A percentile compares a stretch with the other conserved stretches of the same genome.
Conservation (phyloP, 495 filamentous ascomycete species). For the Parachaetomium inaequale region DNA sequence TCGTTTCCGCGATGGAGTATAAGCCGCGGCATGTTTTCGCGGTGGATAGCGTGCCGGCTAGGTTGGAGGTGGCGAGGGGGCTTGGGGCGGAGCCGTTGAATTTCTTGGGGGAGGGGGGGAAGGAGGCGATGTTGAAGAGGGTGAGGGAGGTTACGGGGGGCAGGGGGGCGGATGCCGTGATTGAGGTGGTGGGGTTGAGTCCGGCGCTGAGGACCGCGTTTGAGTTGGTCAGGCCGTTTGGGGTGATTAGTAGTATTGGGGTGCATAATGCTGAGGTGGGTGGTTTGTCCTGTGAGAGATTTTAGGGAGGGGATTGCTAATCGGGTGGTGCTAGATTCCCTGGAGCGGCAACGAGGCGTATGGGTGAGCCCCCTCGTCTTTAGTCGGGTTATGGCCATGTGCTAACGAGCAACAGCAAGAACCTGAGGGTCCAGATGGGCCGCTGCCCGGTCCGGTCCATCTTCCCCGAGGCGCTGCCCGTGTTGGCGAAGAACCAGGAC, state of each 20-base stretch:
- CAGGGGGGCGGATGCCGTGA: conserved; percentile 82
- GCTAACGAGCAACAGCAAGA: conserved; percentile 55
- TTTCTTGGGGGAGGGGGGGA: conserved; percentile 55
- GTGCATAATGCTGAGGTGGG: conserved; percentile 85
- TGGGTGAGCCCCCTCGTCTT: conserved; percentile 38
- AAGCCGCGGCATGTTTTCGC: conserved; percentile 79
- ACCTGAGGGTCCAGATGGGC: conserved; percentile 87
- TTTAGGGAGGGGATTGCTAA: conserved; percentile 16
- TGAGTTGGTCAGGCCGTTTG: conserved; percentile 83
- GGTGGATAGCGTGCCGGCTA: conserved; percentile 74
- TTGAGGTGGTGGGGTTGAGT: conserved; percentile 88
- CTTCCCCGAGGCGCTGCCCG: conserved; percentile 70
- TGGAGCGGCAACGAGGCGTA: conserved; percentile 83
- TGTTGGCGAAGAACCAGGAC: conserved; percentile 79
- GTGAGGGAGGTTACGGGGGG: conserved; percentile 76
- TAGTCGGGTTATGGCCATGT: background rate
- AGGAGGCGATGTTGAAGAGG: conserved; percentile 62
- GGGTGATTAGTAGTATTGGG: conserved; percentile 81
- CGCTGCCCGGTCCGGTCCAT: conserved; percentile 87
- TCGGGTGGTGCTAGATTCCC: conserved; percentile 59
- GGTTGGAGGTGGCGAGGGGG: conserved; percentile 70
- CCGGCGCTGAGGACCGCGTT: conserved; percentile 79
- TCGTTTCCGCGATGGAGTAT: conserved; percentile 78
- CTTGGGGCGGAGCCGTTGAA: conserved; percentile 87
- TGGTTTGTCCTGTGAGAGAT: background rate